Evolutionary conservation across 2,329 filamentous ascomycete species (phyloP).

Genomic region (Colletotrichum noveboracense): DNA sequence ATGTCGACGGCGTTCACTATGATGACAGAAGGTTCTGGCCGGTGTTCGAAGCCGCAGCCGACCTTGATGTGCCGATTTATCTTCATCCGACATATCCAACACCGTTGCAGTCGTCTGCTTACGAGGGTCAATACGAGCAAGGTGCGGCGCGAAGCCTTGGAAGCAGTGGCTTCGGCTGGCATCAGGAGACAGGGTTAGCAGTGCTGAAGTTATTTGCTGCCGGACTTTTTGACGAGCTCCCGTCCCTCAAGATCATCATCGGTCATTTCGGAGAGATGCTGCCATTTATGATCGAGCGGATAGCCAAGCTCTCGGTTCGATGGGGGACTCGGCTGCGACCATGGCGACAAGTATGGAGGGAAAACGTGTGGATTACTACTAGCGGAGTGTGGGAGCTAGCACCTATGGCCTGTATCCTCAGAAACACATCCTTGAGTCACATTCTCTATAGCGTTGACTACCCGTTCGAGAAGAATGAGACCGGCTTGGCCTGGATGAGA

Average conservation of each 20-base stretch:
- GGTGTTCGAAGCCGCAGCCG: constrained; percentile 58
- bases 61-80: constrained; percentile 69
- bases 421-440: constrained; percentile 51
- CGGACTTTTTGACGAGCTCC: not conserved
- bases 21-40: constrained; percentile 69
- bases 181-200: constrained; percentile 49
- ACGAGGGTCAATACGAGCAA: constrained; percentile 31
- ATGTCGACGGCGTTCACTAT: constrained; percentile 62
- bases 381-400: constrained; percentile 56
- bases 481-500: constrained; percentile 51
- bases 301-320: constrained; percentile 31
- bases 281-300: constrained; percentile 59
- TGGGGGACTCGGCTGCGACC: constrained; percentile 36
- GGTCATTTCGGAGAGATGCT: constrained; percentile 37
- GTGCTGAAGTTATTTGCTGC: constrained; percentile 2
- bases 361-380: constrained; percentile 64
- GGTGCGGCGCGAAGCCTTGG: constrained; percentile 36
- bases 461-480: constrained; percentile 56
- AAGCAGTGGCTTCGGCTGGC: constrained; percentile 54
- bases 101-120: constrained; percentile 28
- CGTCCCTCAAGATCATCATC: not conserved
- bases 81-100: constrained; percentile 57
- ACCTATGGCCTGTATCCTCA: constrained; percentile 48
- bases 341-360: constrained; percentile 56
- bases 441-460: constrained; percentile 65